A percentile compares a stretch with the other conserved stretches of the same genome.
phyloP scores from a whole-genome alignment of 1,284 basidiomycete genomes.

The Porodaedalea pini region DNA sequence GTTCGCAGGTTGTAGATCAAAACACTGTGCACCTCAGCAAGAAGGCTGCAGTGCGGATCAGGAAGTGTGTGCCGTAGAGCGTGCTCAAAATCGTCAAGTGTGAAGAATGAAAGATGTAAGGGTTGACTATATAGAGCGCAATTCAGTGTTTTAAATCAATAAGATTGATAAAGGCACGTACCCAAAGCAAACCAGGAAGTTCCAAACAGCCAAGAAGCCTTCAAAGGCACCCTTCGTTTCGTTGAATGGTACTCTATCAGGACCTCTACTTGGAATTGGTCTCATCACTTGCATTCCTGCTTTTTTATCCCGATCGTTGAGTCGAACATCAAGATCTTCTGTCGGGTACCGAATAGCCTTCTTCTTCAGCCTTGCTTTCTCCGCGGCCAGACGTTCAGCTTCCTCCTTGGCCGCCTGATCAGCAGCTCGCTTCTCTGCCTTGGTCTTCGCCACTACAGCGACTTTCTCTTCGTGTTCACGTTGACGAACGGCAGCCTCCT shows the following conservation, averaged over 20 bases:
- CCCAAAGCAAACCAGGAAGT: constrained; percentile 91
- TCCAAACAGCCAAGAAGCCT: constrained; percentile 85
- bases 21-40: constrained; percentile 86
- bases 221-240: constrained; percentile 73
- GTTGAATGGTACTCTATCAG: constrained; percentile 66
- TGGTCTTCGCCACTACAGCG: constrained; percentile 26
- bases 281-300: constrained; percentile 65
- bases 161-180: constrained; percentile 36
- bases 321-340: constrained; percentile 77
- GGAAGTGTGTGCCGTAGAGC: constrained; percentile 74
- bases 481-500: constrained; percentile 55
- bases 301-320: constrained; percentile 75
- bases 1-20: constrained; percentile 89
- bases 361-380: constrained; percentile 73
- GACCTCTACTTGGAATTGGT: constrained; percentile 61
- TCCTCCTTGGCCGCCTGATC: constrained; percentile 65
- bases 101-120: constrained; percentile 85
- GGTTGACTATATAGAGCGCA: constrained; percentile 58
- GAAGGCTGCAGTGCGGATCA: constrained; percentile 71
- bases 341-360: constrained; percentile 85
- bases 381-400: constrained; percentile 62
- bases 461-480: constrained; percentile 60
- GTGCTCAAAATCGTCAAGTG: constrained; percentile 90
- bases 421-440: constrained; percentile 47
- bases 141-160: constrained; percentile 13